Percentiles rank a stretch among this genome's conserved stretches.
Conservation (phyloP, 1,139 yeast species). For the Candida tropicalis region DNA sequence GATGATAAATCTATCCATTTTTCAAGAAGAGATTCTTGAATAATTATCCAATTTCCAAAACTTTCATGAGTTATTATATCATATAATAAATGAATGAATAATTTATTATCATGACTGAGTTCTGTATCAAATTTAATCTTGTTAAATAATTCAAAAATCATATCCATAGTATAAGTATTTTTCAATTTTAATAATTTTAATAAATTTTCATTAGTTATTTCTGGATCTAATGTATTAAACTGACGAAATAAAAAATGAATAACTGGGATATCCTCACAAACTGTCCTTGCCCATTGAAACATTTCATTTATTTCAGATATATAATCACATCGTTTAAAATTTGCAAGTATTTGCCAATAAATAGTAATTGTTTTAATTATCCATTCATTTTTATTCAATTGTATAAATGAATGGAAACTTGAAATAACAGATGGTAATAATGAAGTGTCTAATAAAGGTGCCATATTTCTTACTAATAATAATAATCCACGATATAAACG, state of each 20-base stretch:
- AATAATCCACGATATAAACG: conserved; percentile 17
- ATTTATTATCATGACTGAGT: conserved; percentile 14
- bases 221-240: conserved; percentile 15
- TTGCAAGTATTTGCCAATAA: conserved; percentile 18
- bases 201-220: conserved; percentile 14
- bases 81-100: conserved; percentile 19
- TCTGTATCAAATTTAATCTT: conserved; percentile 10
- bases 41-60: conserved; percentile 23
- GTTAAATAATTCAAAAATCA: conserved; percentile 9
- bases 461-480: conserved; percentile 14
- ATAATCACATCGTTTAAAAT: conserved; percentile 11
- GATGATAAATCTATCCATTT: conserved; percentile 17
- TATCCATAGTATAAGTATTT: conserved; percentile 7
- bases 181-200: conserved; percentile 8
- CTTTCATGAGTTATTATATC: conserved; percentile 26
- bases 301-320: conserved; percentile 8
- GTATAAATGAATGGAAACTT: conserved; percentile 8
- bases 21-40: conserved; percentile 1
- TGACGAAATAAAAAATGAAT: conserved; percentile 18
- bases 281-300: conserved; percentile 6
- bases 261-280: conserved; percentile 9
- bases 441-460: conserved; percentile 5
- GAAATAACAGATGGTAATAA: conserved; percentile 7
- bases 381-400: conserved; percentile 9
- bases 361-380: conserved; percentile 8